A percentile compares a stretch with the other conserved stretches of the same genome.
These are phyloP conservation scores for Hibiscus mutabilis DNA, from an alignment of 345 rosid species.

Conservation along the genomic window DNA sequence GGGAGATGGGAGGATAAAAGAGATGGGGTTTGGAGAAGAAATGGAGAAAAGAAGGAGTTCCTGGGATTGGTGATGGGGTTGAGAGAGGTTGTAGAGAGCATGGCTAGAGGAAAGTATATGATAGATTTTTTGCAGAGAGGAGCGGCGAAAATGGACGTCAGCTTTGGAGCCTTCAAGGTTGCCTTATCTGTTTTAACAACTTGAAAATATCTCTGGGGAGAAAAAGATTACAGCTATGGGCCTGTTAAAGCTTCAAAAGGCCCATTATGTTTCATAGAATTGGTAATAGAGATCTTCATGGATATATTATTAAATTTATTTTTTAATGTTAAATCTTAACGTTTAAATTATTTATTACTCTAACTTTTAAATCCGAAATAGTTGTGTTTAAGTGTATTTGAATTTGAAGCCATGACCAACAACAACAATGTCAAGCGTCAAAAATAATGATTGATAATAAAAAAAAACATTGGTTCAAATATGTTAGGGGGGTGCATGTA, in stretches of 20 bases:
- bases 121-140: not conserved
- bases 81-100: slow-evolving; percentile 1
- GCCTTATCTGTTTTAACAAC: not conserved
- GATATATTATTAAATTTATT: too few species aligned
- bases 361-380: too few species aligned
- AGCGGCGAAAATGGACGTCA: not conserved
- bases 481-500: too few species aligned
- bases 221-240: not conserved
- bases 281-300: not conserved
- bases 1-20: not conserved
- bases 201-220: not conserved
- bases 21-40: slow-evolving; percentile 1
- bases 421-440: too few species aligned
- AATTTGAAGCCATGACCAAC: too few species aligned
- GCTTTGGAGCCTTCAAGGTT: not conserved
- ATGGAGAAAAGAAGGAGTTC: not conserved
- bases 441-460: too few species aligned
- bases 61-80: not conserved
- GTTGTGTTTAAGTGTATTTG: too few species aligned
- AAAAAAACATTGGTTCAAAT: too few species aligned
- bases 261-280: not conserved
- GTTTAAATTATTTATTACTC: too few species aligned
- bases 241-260: not conserved
- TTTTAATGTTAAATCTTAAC: too few species aligned
- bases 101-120: not conserved